Base-by-base conservation (phyloP, 352 stramenopile species). In the Globisporangium middletonii region DNA sequence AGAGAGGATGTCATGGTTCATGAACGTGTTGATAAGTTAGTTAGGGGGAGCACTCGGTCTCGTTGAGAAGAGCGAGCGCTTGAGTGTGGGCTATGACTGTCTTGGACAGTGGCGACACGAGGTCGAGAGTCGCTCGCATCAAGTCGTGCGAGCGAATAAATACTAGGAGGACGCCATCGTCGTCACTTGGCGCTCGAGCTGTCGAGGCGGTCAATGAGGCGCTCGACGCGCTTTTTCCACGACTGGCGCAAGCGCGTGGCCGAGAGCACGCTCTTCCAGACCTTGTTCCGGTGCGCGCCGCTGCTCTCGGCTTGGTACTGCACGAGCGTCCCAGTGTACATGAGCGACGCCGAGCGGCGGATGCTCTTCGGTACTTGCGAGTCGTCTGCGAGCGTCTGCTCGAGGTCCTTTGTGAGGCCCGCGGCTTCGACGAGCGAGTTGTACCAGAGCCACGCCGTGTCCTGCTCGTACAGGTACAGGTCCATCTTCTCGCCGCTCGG, bases 401-500 rank as follows among this genome's bases (percentile, higher is more conserved):
- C 67, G 50, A 75, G 71, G 18, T 61, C 74, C 54, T 73, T 76
- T 51, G 75, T 82, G 59, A 79, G 67, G 45, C 67, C 63, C 33
- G 77, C 71, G 18, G 80, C 80, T n/a, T 88, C 76, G 30, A 74
- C 72, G 47, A 91, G 73, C 51, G 78, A 73, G 65, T 88, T 79
- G 56, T 83, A 73, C 77, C 80, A 91, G 26, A 75, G 62, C 63
- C 62, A 59, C 27, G 69, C 72, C 13, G 75, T 68, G 2, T 78
- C 62, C 26, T 73, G 71, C 43, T 89, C 77, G 66, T 91, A 91
- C 26, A 80, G 58, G 60, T 83, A 87, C 45, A 91, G 70, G 63
- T 91, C 81, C 81, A 91, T 89, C 53, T 62, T 76, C 62, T 89
- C 81, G 38, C 78, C 75, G 37, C 73, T 73, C 0, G 77, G 73